Evolutionary conservation across 148 eudicot genomes (phyloP), one percentile per base, ranked within the genome.

Genomic region (Linanthus parryae): DNA sequence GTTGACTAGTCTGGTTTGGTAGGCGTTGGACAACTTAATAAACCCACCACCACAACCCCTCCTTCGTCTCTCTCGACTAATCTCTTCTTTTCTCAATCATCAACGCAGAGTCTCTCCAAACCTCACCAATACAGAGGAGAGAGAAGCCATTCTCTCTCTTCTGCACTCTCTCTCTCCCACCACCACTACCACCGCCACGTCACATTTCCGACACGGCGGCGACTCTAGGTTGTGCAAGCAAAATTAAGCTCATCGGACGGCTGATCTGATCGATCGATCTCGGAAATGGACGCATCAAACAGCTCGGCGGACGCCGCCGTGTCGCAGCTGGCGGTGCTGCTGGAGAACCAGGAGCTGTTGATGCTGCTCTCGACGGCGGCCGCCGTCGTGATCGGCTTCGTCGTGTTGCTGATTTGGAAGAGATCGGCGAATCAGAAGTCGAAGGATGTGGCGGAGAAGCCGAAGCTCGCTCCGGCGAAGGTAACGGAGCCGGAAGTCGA

Each of bases 231-330:
- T 75, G 0, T 83, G 87, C 27, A 68, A 90, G 6, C 44, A 83
- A 35, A 88, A 87, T 80, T 76, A 83, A n/a, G n/a, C n/a, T n/a
- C n/a, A n/a, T n/a, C n/a, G n/a, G 58, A 63, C 83, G 76, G 57
- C 71, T 16, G 78, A 84, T 30, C 44, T 87, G n/a, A 17, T 83
- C 14, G 75, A 55, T 11, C 59, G 69, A 8, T n/a, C n/a, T 76
- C 74, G 24, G 73, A 60, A 15, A 69, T 84, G 24, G 85, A 81
- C 58, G 52, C 62, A 31, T 31, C 72, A 19, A 79, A 80, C 44
- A 73, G 55, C 13, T 73, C 52, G 11, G 48, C 57, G 43, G 80
- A 57, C 25, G 62, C 64, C 18, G 64, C 50, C 8, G 48, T 34
- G 14, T 57, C 65, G 40, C 70, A 73, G 9, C 56, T 75, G 19